Base-by-base conservation (phyloP, 2,329 filamentous ascomycete genomes). In the Stemphylium lycopersici region DNA sequence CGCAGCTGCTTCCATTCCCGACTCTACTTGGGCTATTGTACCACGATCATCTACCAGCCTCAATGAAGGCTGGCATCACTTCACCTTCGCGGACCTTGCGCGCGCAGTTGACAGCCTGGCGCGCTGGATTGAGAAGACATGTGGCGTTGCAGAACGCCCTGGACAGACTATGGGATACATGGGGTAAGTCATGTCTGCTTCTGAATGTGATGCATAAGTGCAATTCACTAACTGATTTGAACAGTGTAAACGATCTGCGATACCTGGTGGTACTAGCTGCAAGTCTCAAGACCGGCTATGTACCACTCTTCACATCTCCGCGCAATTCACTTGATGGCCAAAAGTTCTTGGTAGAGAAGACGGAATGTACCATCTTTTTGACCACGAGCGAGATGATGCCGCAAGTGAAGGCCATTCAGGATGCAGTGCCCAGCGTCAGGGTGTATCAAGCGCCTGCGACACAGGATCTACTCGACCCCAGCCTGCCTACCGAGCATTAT, bases 151-250 rank as follows among this genome's bases (percentile, higher is more conserved):
- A 11, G 5, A 34, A 18, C 20, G 20, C 1, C 3, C 10, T 5
- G 48, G 48, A 3, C 34, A 51, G 24, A 39, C 48, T 2, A 51
- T 51, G 1, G 48, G 48, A 11, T 51, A 46, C 2, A 46, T 51
- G 34, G 48, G 48, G 48, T 51, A 16, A 24, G 48, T 46, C 22
- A 24, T 6, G 22, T 2, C 4, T 4, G 22, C 22, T 24, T 24
- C 2, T 24, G 2, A 2, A 24, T 20, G 3, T 24, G 22, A 6
- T 24, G 22, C 6, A 24, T 24, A 24, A 24, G 4, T 10, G 1
- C 11, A 6, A 12, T 1, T 5, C 39, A 13, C 34, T 51, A 22
- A 51, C 5, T 6, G 4, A 4, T n/a, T 32, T 16, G 6, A 4
- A 4, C 24, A 51, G 48, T 6, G 34, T 34, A 3, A 51, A 51